phyloP scores from a whole-genome alignment of 108 stramenopile species.

The Nitzschia sp. region DNA sequence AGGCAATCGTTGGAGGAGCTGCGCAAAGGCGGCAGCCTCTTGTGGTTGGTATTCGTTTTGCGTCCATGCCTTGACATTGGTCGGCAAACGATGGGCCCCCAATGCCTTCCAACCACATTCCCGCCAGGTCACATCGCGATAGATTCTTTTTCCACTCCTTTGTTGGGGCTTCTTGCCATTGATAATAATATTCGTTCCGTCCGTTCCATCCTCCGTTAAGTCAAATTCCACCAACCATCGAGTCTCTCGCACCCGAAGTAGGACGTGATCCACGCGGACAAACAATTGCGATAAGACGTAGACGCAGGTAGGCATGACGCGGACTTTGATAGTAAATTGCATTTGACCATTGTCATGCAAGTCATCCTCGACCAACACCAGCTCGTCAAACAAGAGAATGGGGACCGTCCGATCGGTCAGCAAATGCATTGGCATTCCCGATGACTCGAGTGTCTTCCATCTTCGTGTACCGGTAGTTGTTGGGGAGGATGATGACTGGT shows the following conservation, averaged over 20 bases:
- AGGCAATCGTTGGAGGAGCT: slow-evolving; percentile 42
- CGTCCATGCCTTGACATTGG: slow-evolving; percentile 52
- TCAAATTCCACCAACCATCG: slow-evolving; percentile 46
- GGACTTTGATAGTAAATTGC: slow-evolving; percentile 56
- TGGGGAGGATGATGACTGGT: not conserved
- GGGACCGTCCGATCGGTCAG: slow-evolving; percentile 63
- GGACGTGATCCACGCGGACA: slow-evolving; percentile 65
- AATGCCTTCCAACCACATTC: slow-evolving; percentile 69
- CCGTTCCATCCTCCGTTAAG: slow-evolving; percentile 51
- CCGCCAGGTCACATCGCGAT: slow-evolving; percentile 76
- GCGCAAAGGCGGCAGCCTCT: slow-evolving; percentile 9
- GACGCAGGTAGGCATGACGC: slow-evolving; percentile 74
- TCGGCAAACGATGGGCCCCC: slow-evolving; percentile 42
- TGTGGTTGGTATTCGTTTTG: not conserved
- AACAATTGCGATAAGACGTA: slow-evolving; percentile 61
- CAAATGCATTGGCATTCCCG: slow-evolving; percentile 54
- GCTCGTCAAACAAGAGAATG: slow-evolving; percentile 72
- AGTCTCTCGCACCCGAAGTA: slow-evolving; percentile 64
- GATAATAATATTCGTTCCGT: slow-evolving; percentile 47
- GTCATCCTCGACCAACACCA: slow-evolving; percentile 74
- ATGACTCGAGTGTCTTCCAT: slow-evolving; percentile 48
- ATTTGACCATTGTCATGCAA: slow-evolving; percentile 83
- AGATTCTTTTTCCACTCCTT: slow-evolving; percentile 20
- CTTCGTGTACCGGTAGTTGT: not conserved
- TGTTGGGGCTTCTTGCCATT: not conserved